Evolutionary conservation across 371 early-diverging fungal species (phyloP).

Genomic region (Mucor plumbeus): DNA sequence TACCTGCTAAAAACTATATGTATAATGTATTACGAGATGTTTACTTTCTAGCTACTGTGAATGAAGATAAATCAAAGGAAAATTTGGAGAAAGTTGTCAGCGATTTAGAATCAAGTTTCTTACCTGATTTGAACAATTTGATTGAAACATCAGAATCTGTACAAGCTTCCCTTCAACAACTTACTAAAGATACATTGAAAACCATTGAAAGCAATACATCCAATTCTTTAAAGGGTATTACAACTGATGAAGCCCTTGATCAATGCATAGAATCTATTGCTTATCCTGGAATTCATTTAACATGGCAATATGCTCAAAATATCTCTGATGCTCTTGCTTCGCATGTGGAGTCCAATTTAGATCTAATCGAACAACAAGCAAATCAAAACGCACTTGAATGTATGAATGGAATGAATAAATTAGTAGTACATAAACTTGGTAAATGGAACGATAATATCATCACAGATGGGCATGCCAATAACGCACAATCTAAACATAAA

Average conservation of each 20-base stretch:
- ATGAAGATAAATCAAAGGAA: constrained; percentile 48
- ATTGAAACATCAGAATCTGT: background rate
- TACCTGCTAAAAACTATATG: constrained; percentile 93
- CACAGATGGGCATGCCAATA: background rate
- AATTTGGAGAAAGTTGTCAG: constrained; percentile 33
- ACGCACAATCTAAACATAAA: background rate
- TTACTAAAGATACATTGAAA: background rate
- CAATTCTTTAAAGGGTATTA: constrained; percentile 11
- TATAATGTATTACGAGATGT: constrained; percentile 79
- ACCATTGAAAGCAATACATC: background rate
- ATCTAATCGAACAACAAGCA: constrained; percentile 67
- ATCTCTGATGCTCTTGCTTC: constrained; percentile 66
- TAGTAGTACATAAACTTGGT: background rate
- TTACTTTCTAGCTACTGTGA: constrained; percentile 56
- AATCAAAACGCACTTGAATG: constrained; percentile 64
- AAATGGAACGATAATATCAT: background rate
- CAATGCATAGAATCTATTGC: constrained; percentile 68
- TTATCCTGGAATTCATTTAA: constrained; percentile 82
- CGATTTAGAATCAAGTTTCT: constrained; percentile 53
- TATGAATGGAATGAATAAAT: constrained; percentile 1
- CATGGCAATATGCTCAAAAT: constrained; percentile 87
- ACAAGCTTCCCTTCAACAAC: background rate
- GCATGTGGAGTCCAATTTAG: constrained; percentile 53
- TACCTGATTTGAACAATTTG: background rate
- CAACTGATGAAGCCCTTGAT: constrained; percentile 65